phyloP scores from a whole-genome alignment of 768 basidiomycete genomes.

The Candolleomyces aberdarensis region DNA sequence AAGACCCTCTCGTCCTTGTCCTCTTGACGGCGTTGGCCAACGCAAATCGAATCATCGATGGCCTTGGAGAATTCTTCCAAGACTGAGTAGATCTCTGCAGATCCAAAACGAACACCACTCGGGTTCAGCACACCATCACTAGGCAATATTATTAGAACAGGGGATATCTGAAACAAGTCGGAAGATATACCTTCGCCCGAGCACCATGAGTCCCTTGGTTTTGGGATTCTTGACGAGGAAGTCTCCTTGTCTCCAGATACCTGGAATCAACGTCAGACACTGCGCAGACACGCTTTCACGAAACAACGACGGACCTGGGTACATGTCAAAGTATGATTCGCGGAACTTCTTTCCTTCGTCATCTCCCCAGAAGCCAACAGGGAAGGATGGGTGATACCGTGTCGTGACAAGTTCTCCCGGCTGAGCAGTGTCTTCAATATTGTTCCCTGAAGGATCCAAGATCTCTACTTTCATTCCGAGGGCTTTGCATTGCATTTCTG shows the following conservation, averaged over 20 bases:
- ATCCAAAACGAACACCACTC: conserved; percentile 79
- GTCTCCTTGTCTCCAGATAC: conserved; percentile 66
- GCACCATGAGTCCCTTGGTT: conserved; percentile 58
- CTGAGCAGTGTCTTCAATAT: conserved; percentile 44
- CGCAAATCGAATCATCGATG: conserved; percentile 69
- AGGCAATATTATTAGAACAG: background rate
- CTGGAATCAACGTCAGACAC: too few relatives aligned
- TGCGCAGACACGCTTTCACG: too few relatives aligned
- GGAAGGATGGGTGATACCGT: conserved; percentile 67
- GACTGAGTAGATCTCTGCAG: conserved; percentile 74
- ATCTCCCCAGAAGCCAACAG: conserved; percentile 68
- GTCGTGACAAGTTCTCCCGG: conserved; percentile 70
- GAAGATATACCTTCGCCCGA: conserved; percentile 52
- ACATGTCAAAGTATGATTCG: conserved; percentile 62
- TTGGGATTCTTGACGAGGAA: conserved; percentile 61
- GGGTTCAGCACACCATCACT: conserved; percentile 78
- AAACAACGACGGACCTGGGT: conserved; percentile 37
- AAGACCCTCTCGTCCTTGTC: conserved; percentile 75
- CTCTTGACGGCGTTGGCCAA: conserved; percentile 61
- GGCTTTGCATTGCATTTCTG: conserved; percentile 63
- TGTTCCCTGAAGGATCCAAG: conserved; percentile 51
- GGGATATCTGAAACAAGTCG: background rate
- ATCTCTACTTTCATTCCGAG: conserved; percentile 67
- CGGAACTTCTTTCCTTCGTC: conserved; percentile 52
- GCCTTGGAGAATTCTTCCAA: conserved; percentile 52